phyloP scores from a whole-genome alignment of 495 filamentous ascomycete genomes.

The Neurospora discreta region DNA sequence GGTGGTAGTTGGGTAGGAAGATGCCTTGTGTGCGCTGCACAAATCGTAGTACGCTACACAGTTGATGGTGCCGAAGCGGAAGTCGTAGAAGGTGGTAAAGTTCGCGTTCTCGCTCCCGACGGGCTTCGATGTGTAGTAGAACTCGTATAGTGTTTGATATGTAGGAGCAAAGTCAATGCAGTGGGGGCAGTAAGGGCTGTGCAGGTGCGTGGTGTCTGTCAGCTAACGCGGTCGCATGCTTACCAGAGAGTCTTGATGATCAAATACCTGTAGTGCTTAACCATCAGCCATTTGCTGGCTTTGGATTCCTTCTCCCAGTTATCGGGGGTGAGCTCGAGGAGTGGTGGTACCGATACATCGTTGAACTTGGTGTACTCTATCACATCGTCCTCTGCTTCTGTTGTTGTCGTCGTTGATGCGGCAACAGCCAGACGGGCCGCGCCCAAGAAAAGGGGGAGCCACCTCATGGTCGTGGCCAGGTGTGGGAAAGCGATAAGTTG shows the following conservation, averaged over 20 bases:
- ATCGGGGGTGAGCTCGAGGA: conserved; percentile 41
- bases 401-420: conserved; percentile 16
- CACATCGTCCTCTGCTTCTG: conserved; percentile 23
- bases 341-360: conserved; percentile 62
- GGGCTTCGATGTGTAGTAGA: conserved; percentile 87
- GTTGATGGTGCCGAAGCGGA: conserved; percentile 77
- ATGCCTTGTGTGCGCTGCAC: conserved; percentile 54
- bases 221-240: not conserved
- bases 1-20: conserved; percentile 60
- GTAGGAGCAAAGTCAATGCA: conserved; percentile 71
- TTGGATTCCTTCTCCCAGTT: conserved; percentile 31
- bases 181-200: conserved; percentile 58
- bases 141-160: conserved; percentile 92
- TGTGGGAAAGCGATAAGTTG: not conserved
- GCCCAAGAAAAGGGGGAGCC: conserved; percentile 28
- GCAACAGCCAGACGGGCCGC: conserved; percentile 26
- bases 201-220: conserved; percentile 1
- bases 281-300: conserved; percentile 32
- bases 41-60: conserved; percentile 70
- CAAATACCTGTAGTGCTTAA: conserved; percentile 39
- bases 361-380: conserved; percentile 61
- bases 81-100: conserved; percentile 70
- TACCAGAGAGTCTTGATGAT: not conserved
- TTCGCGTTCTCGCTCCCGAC: conserved; percentile 20
- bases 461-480: conserved; percentile 16